phyloP scores from a whole-genome alignment of 1,284 basidiomycete genomes.

The Moniliella sp. region DNA sequence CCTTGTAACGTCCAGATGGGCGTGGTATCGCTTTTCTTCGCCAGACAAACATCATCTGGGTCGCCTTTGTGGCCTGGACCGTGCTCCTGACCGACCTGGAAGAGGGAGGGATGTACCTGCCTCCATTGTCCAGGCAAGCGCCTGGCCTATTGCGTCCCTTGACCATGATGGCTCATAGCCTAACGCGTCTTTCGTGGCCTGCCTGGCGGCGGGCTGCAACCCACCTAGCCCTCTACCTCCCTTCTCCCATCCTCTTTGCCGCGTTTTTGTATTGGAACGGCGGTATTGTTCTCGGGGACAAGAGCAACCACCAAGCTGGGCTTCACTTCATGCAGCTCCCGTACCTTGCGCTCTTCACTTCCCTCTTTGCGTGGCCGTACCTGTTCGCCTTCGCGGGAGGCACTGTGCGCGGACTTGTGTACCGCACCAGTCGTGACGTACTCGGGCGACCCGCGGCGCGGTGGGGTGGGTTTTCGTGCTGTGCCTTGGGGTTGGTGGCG shows the following conservation, averaged over 20 bases:
- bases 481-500: background rate
- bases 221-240: constrained; percentile 21
- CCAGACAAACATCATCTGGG: constrained; percentile 81
- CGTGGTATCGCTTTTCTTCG: constrained; percentile 54
- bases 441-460: no score
- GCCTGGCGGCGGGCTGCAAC: no score
- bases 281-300: constrained; percentile 85
- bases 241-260: constrained; percentile 40
- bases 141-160: background rate
- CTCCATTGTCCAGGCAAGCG: no score
- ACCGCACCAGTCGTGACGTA: no score
- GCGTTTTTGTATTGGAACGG: constrained; percentile 65
- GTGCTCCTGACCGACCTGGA: background rate
- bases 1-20: constrained; percentile 45
- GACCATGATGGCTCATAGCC: no score
- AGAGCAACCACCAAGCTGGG: constrained; percentile 61
- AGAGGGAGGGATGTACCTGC: background rate
- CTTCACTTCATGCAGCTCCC: constrained; percentile 66
- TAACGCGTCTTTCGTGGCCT: no score
- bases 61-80: constrained; percentile 34
- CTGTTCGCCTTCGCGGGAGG: constrained; percentile 2
- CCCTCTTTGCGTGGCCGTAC: constrained; percentile 39
- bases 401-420: background rate
- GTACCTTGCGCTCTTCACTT: constrained; percentile 61
- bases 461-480: no score